phyloP scores from a whole-genome alignment of 139 green algal genomes.

The Ettlia oleoabundans region DNA sequence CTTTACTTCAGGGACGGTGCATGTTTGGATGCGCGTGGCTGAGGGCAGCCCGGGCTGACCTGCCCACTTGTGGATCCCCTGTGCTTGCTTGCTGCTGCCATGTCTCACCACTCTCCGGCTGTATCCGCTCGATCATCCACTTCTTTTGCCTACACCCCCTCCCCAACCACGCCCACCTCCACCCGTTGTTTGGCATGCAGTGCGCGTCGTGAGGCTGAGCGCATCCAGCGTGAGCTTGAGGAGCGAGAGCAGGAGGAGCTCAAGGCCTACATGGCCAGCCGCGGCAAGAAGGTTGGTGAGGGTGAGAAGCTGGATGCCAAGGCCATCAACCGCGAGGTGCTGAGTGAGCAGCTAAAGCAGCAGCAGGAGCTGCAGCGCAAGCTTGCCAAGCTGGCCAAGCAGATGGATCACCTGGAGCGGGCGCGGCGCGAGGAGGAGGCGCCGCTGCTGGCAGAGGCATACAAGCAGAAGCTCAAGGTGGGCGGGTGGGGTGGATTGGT shows the following conservation, averaged over 20 bases:
- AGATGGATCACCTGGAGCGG: slow-evolving; percentile 97
- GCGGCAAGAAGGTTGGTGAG: slow-evolving; percentile 44
- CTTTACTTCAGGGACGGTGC: too few species aligned
- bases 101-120: not conserved
- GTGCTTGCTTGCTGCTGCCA: not conserved
- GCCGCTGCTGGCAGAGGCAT: slow-evolving; percentile 59
- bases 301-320: slow-evolving; percentile 34
- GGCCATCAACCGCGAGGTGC: slow-evolving; percentile 59
- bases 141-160: too few species aligned
- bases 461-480: slow-evolving; percentile 44
- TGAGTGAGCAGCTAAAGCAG: slow-evolving; percentile 64
- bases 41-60: too few species aligned
- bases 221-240: slow-evolving; percentile 80
- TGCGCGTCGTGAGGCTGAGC: slow-evolving; percentile 73
- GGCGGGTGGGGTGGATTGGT: not conserved
- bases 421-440: slow-evolving; percentile 93
- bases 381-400: slow-evolving; percentile 67
- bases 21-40: too few species aligned
- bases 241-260: slow-evolving; percentile 74
- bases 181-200: not conserved
- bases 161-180: not conserved
- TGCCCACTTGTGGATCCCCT: not conserved
- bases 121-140: not conserved
- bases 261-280: slow-evolving; percentile 36
- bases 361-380: slow-evolving; percentile 75